phyloP scores from a whole-genome alignment of 148 eudicot species.

The Cornus kousa region DNA sequence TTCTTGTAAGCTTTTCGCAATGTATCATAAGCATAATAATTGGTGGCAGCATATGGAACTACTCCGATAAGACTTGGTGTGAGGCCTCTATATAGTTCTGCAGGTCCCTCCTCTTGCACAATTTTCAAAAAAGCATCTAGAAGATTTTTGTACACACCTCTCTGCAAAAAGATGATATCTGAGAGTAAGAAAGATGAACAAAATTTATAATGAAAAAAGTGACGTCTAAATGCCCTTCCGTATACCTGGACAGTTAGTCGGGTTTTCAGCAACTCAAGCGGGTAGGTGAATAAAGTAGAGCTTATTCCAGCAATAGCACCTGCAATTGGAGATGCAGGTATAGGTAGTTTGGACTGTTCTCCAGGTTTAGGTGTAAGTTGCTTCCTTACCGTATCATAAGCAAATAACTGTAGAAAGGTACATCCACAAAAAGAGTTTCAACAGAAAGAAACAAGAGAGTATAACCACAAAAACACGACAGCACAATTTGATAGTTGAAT shows the following conservation, averaged over 20 bases:
- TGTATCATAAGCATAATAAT: slow-evolving; percentile 90
- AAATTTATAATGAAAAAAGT: neutral
- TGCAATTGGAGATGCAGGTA: slow-evolving; percentile 84
- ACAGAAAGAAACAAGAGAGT: neutral
- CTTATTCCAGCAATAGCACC: slow-evolving; percentile 95
- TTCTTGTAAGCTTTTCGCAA: slow-evolving; percentile 68
- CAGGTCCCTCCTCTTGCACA: slow-evolving; percentile 69
- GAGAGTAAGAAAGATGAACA: neutral
- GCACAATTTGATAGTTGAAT: neutral
- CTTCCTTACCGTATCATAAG: slow-evolving; percentile 89
- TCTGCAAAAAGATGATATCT: slow-evolving; percentile 36
- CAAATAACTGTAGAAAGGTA: slow-evolving; percentile 62
- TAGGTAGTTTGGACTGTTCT: slow-evolving; percentile 61
- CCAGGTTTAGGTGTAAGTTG: slow-evolving; percentile 67
- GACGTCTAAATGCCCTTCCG: neutral
- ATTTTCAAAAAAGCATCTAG: slow-evolving; percentile 74
- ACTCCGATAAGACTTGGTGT: slow-evolving; percentile 85
- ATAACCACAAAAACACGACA: neutral
- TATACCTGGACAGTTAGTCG: slow-evolving; percentile 90
- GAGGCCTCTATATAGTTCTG: slow-evolving; percentile 83
- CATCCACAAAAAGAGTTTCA: neutral
- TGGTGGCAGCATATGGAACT: slow-evolving; percentile 81
- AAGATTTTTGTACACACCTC: slow-evolving; percentile 73
- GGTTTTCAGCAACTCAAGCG: slow-evolving; percentile 96
- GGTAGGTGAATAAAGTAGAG: slow-evolving; percentile 84